Base-by-base conservation (phyloP, 495 filamentous ascomycete species). In the Penicillium flavigenum region DNA sequence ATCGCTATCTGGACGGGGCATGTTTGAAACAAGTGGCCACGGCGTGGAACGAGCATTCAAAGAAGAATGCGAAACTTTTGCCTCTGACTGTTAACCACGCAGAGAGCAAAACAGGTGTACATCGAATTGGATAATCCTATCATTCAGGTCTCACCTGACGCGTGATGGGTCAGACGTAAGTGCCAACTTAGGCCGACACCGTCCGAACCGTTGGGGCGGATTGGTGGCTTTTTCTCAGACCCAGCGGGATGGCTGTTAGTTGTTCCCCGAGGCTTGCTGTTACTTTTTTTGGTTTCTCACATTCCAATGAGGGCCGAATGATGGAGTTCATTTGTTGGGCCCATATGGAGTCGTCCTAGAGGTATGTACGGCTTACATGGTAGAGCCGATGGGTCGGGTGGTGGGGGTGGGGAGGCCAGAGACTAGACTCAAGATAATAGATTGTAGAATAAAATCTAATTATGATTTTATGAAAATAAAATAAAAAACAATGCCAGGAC, bases 151-250 rank as follows among this genome's bases (percentile, higher is more conserved):
- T 56, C 24, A 57, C 65, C 59, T 72, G 69, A 71, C 66, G 66
- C 62, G 69, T 72, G 72, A 75, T 71, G 65, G 57, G 61, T 75
- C 72, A 71, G 60, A 71, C 38, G 38, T 56, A 51, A 46, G 61
- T 56, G 63, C 58, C 61, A 68, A 58, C 56, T 66, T 54, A 57
- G 44, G 45, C 43, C 53, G 17, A 53, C 24, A 32, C n/a, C 8
- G n/a, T 44, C 51, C 51, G 53, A 47, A 47, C 53, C 44, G 53
- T 47, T 55, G 49, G 51, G 46, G 16, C 51, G 24, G 36, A 41
- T 19, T 4, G 17, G 16, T n/a, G 36, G 20, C 10, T 26, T 19
- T 44, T 53, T 44, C 22, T 20, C 2, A 34, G 17, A 32, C 47
- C 47, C 34, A 52, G 50, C 26, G 24, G 22, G 50, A 29, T 43